These are phyloP conservation scores for Lichtheimia ramosa DNA, from an alignment of 371 early-diverging fungal species.

Conservation along the genomic window DNA sequence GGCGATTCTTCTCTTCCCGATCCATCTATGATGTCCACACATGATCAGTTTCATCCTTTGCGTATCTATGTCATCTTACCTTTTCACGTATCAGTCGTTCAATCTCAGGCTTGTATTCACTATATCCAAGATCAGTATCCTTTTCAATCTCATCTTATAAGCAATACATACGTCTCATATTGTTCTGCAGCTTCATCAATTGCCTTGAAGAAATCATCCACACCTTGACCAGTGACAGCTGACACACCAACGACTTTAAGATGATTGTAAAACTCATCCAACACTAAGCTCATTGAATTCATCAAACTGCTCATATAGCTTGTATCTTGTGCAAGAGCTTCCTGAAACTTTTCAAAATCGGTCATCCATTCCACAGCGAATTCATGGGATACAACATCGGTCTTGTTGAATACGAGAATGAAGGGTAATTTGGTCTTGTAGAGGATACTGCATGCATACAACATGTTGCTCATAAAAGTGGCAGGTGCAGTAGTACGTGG, in stretches of 20 bases:
- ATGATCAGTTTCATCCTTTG: constrained; percentile 28
- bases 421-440: constrained; percentile 97
- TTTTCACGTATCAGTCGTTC: constrained; percentile 69
- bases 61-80: constrained; percentile 14
- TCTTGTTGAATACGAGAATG: constrained; percentile 97
- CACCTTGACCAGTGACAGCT: constrained; percentile 93
- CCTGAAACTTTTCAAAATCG: constrained; percentile 95
- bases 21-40: constrained; percentile 25
- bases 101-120: constrained; percentile 81
- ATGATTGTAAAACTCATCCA: constrained; percentile 98
- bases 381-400: constrained; percentile 87
- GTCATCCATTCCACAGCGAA: constrained; percentile 96
- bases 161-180: constrained; percentile 60
- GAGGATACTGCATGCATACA: constrained; percentile 96
- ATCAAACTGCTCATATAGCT: constrained; percentile 92
- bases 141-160: background rate
- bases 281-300: constrained; percentile 93
- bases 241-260: constrained; percentile 90
- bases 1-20: constrained; percentile 44
- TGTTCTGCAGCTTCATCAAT: constrained; percentile 84
- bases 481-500: constrained; percentile 91
- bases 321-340: constrained; percentile 72
- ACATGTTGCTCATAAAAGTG: constrained; percentile 99
- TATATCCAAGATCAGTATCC: constrained; percentile 3
- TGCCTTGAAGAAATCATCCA: constrained; percentile 88